These are phyloP conservation scores for Euphrasia confusa DNA, from an alignment of 257 asterid species.

Conservation along the genomic window DNA sequence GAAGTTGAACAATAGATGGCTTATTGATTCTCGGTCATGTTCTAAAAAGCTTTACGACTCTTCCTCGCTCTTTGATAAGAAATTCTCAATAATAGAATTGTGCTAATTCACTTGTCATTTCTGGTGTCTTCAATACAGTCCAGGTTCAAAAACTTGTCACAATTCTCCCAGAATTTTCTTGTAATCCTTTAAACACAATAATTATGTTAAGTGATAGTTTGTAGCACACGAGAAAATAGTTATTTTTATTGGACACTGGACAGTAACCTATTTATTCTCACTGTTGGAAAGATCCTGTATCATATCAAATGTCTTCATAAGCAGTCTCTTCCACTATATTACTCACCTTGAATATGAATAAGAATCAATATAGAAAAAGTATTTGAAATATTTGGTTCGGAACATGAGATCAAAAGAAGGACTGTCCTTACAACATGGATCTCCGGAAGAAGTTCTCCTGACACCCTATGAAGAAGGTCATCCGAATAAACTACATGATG, in stretches of 20 bases:
- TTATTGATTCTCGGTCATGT: constrained; percentile 61
- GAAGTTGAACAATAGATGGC: constrained; percentile 53
- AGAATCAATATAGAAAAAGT: not conserved
- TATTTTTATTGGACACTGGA: not conserved
- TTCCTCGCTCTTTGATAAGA: constrained; percentile 64
- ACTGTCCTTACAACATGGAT: constrained; percentile 60
- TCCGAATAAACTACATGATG: constrained; percentile 57
- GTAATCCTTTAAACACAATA: constrained; percentile 48
- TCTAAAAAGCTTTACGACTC: constrained; percentile 60
- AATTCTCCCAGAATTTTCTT: constrained; percentile 79
- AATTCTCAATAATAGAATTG: constrained; percentile 56
- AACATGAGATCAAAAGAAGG: not conserved
- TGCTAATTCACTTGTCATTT: constrained; percentile 47
- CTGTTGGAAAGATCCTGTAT: constrained; percentile 64
- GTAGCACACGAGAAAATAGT: not conserved
- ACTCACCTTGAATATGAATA: constrained; percentile 42
- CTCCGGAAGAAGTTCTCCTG: constrained; percentile 71
- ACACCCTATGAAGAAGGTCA: constrained; percentile 68
- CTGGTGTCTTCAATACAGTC: constrained; percentile 79
- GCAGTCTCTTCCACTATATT: constrained; percentile 69
- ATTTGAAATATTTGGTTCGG: not conserved
- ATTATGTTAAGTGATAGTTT: not conserved
- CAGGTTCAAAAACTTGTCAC: constrained; percentile 28
- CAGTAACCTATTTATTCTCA: constrained; percentile 54
- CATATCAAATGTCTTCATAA: constrained; percentile 73